Conservation (phyloP, 495 filamentous ascomycete species). For the Penicillium lagena region DNA sequence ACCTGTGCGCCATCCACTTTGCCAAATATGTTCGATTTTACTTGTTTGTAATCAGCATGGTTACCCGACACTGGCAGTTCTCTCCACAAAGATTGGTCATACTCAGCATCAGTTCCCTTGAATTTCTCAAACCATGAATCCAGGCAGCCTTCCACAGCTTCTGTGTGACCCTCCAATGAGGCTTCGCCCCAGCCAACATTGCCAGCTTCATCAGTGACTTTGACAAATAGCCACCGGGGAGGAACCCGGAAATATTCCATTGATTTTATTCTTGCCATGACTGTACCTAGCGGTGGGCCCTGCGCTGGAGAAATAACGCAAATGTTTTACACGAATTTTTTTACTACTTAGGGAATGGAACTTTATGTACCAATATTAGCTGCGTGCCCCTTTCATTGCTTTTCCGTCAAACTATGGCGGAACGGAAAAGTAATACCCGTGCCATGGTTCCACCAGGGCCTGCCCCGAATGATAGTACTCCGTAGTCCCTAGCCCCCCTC, state of each 20-base stretch:
- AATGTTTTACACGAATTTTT: too few species aligned
- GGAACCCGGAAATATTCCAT: slow-evolving; percentile 74
- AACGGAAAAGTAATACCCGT: too few species aligned
- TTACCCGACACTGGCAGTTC: neutral
- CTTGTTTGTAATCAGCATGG: slow-evolving; percentile 23
- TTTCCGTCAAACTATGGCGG: too few species aligned
- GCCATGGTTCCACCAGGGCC: too few species aligned
- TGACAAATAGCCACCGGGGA: slow-evolving; percentile 78
- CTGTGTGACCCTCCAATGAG: slow-evolving; percentile 69
- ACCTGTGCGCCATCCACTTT: slow-evolving; percentile 59
- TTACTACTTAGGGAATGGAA: too few species aligned
- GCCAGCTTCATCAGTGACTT: slow-evolving; percentile 60
- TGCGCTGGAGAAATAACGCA: too few species aligned
- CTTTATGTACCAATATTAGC: too few species aligned
- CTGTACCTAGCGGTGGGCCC: too few species aligned
- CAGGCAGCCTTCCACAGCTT: slow-evolving; percentile 74
- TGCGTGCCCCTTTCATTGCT: too few species aligned
- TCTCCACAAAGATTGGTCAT: slow-evolving; percentile 7
- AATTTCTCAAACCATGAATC: slow-evolving; percentile 59
- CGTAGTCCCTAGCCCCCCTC: too few species aligned
- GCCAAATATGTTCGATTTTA: slow-evolving; percentile 82
- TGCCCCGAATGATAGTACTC: too few species aligned
- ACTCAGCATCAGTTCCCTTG: slow-evolving; percentile 74
- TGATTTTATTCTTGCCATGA: slow-evolving; percentile 61
- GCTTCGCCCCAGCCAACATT: slow-evolving; percentile 75